These are phyloP conservation scores for Acanthochlamys bracteata DNA, from an alignment of 106 monocot species.

Conservation along the genomic window DNA sequence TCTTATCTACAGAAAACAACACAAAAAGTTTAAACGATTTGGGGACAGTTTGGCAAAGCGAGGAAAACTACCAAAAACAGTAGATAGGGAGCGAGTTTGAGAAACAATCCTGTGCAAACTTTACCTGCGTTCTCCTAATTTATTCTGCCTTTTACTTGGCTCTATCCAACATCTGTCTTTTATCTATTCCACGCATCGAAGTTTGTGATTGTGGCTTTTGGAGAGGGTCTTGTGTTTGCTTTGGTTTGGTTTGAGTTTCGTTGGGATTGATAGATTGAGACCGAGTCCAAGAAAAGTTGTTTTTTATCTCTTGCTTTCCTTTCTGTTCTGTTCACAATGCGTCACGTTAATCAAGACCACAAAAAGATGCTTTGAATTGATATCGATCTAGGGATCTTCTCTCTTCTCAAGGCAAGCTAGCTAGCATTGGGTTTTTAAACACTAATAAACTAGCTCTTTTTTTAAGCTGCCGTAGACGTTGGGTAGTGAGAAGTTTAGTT, in stretches of 20 bases:
- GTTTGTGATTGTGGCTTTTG: no score
- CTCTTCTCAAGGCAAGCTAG: constrained; percentile 6
- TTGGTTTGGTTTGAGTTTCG: neutral
- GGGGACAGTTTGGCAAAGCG: no score
- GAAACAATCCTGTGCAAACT: no score
- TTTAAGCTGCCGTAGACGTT: neutral
- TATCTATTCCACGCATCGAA: no score
- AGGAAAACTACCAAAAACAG: no score
- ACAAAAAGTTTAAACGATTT: no score
- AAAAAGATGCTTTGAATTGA: constrained; percentile 6
- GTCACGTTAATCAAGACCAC: neutral
- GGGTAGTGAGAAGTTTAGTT: neutral
- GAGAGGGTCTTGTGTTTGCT: neutral
- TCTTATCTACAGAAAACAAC: no score
- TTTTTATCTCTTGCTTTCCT: neutral
- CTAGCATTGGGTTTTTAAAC: neutral
- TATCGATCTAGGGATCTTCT: constrained; percentile 9
- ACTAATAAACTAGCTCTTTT: neutral
- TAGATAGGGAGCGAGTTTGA: no score
- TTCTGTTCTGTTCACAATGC: no score
- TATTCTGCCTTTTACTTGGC: no score
- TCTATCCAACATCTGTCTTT: no score
- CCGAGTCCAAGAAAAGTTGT: neutral
- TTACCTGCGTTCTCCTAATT: no score
- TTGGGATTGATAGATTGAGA: constrained; percentile 14